A percentile compares a stretch with the other conserved stretches of the same genome.
These are phyloP conservation scores for Jaapia argillacea DNA, from an alignment of 768 basidiomycete genomes.

Conservation along the genomic window DNA sequence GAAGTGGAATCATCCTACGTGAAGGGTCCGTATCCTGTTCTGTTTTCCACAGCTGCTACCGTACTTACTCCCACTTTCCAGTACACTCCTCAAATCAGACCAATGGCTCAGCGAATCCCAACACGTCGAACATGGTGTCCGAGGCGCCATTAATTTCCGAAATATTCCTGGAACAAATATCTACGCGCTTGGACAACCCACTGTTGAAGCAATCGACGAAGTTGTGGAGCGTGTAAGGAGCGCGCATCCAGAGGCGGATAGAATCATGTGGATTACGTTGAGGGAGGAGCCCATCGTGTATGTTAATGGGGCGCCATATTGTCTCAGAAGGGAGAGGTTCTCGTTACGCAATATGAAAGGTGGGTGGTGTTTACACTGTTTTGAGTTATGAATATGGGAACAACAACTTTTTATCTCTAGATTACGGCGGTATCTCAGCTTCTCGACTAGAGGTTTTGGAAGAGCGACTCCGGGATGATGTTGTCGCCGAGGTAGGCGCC, in stretches of 20 bases:
- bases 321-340: constrained; percentile 75
- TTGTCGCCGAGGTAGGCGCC: constrained; percentile 67
- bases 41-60: no score
- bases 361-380: constrained; percentile 17
- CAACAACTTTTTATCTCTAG: constrained; percentile 27
- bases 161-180: constrained; percentile 72
- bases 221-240: constrained; percentile 59
- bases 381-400: constrained; percentile 1
- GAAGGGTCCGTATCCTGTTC: constrained; percentile 66
- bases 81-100: constrained; percentile 86
- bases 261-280: constrained; percentile 86
- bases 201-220: constrained; percentile 74
- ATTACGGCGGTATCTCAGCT: constrained; percentile 93
- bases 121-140: constrained; percentile 55
- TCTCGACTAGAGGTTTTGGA: constrained; percentile 85
- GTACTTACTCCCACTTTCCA: constrained; percentile 20
- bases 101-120: constrained; percentile 77
- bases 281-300: constrained; percentile 89
- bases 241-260: constrained; percentile 46
- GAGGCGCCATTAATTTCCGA: constrained; percentile 94
- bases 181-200: constrained; percentile 92
- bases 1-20: constrained; percentile 88
- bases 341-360: constrained; percentile 93
- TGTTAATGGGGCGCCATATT: constrained; percentile 89
- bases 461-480: constrained; percentile 82